Percentiles rank a stretch among this genome's conserved stretches.
Evolutionary conservation across 1,139 yeast species (phyloP).

Genomic region (Candida neerlandica): DNA sequence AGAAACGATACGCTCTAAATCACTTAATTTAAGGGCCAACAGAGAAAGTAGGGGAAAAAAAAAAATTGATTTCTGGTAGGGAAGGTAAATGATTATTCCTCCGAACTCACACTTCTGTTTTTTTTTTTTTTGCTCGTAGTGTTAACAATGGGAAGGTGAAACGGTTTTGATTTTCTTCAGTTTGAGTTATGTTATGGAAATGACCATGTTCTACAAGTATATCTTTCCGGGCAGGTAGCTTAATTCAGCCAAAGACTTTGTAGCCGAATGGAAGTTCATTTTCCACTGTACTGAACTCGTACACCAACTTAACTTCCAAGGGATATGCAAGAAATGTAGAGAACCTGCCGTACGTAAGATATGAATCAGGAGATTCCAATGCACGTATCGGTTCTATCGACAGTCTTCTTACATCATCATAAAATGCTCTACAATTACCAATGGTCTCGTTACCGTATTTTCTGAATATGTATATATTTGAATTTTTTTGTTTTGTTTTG

Average conservation of each 20-base stretch:
- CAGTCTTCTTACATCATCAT: background rate
- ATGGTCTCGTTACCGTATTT: background rate
- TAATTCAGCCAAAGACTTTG: no score
- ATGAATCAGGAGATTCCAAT: no score
- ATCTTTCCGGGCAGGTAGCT: no score
- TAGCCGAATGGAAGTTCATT: no score
- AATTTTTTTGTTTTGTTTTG: background rate
- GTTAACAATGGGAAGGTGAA: background rate
- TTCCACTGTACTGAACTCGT: no score
- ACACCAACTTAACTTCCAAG: no score
- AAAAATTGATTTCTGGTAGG: background rate
- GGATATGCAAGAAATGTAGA: no score
- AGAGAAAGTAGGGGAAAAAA: background rate
- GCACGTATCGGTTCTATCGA: background rate
- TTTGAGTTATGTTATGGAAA: no score
- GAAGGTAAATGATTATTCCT: background rate
- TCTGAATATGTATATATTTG: constrained; percentile 4
- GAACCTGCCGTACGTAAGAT: no score
- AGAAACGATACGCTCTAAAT: no score
- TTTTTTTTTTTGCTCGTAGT: background rate
- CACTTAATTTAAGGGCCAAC: background rate
- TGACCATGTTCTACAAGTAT: no score
- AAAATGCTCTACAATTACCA: background rate
- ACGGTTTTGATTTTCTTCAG: background rate
- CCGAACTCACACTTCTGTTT: background rate